phyloP scores from a whole-genome alignment of 371 early-diverging fungal genomes.

The Apophysomyces trapeziformis region DNA sequence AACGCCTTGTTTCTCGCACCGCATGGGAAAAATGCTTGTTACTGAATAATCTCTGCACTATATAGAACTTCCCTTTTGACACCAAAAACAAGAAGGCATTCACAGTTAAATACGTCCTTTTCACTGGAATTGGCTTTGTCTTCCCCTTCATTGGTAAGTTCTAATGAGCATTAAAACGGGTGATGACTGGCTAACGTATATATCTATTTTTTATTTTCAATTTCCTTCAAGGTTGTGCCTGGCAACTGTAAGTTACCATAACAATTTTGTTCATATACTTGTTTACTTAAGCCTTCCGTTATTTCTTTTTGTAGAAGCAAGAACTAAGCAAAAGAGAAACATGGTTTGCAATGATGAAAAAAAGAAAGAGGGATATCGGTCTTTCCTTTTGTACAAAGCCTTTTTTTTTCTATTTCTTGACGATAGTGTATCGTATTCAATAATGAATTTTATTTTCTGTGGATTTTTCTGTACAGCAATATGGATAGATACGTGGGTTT shows the following conservation, averaged over 20 bases:
- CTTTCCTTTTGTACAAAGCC: constrained; percentile 6
- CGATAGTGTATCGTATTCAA: constrained; percentile 1
- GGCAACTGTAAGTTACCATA: constrained; percentile 30
- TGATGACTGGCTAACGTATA: neutral
- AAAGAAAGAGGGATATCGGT: constrained; percentile 1
- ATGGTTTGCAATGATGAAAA: neutral
- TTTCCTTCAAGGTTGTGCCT: constrained; percentile 18
- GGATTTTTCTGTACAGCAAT: neutral
- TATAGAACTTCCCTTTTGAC: constrained; percentile 56
- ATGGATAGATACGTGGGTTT: too few species aligned
- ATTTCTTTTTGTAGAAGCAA: neutral
- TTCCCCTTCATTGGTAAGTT: constrained; percentile 50
- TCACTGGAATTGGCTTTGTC: constrained; percentile 49
- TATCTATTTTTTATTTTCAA: neutral
- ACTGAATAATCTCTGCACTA: neutral
- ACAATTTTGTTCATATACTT: neutral
- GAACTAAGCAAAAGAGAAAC: neutral
- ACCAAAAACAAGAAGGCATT: constrained; percentile 55
- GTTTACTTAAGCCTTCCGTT: neutral
- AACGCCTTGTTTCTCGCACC: neutral
- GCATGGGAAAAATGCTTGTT: too few species aligned
- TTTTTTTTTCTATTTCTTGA: neutral
- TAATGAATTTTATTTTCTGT: neutral
- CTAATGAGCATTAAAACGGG: neutral
- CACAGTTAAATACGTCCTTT: constrained; percentile 42